Evolutionary conservation across 306 rosid genomes (phyloP), one percentile per base, ranked within the genome.

Genomic region (Arachis hypogaea): DNA sequence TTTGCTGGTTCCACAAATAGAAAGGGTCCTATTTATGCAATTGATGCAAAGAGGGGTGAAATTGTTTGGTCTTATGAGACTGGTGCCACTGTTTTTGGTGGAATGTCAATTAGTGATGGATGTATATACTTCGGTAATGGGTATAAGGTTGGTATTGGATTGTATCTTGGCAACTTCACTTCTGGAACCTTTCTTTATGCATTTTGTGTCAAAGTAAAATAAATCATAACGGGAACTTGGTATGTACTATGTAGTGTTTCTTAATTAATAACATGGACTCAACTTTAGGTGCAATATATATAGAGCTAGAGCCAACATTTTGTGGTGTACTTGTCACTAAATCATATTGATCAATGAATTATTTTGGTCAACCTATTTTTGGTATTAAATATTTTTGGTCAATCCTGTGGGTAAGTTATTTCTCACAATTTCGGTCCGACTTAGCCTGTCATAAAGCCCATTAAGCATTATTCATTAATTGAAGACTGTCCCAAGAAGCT

Each of bases 41-140:
- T 89, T 59, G 54, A 77, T 7, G 85, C 72, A 2, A 63, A 78
- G 72, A 87, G 66, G 0, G 87, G 92, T 42, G 60, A 69, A 5
- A 82, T 87, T 33, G 3, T 82, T 1, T 84, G 92, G 96, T 80
- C 87, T 0, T 49, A 82, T 70, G 81, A 85, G 7, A 85, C 83
- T 0, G 85, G 88, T 36, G 85, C 82, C 8, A 82, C 85, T 2
- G 66, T 85, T 9, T 87, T 77, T 49, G 85, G 90, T 49, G 96
- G 92, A 18, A 63, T 84, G 47, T 80, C 90, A 0, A 88, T 85
- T 4, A 87, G 86, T 30, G 63, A 87, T 5, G 92, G 88, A 10
- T 89, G 90, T 67, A 68, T 89, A 63, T 87, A 83, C 65, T 9
- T 83, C 38, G 92, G 88, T 6, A 82, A 85, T 78, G 90, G 90